A percentile compares a stretch with the other conserved stretches of the same genome.
phyloP scores from a whole-genome alignment of 2,329 filamentous ascomycete genomes.

The Fusarium lyarnte region DNA sequence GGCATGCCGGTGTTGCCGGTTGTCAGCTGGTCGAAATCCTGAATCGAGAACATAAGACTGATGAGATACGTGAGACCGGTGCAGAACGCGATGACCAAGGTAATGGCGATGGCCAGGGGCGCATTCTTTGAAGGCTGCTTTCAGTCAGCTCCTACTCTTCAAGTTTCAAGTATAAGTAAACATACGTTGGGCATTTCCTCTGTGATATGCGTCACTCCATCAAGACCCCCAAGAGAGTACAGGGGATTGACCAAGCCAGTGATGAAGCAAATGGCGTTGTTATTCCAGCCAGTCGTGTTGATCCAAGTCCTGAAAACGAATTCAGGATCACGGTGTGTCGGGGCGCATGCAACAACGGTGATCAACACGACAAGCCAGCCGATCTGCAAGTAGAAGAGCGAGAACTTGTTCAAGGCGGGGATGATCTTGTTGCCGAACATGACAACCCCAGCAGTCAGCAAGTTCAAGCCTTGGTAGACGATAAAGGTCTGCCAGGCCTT shows the following conservation, averaged over 20 bases:
- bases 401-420: not conserved
- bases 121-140: not conserved
- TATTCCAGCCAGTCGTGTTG: slow-evolving; percentile 1
- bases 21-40: not conserved
- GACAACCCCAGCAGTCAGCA: not conserved
- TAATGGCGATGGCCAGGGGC: not conserved
- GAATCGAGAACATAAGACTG: slow-evolving; percentile 1
- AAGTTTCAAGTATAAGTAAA: accelerated
- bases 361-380: not conserved
- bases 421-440: slow-evolving; percentile 5
- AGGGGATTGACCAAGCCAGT: not conserved
- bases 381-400: not conserved
- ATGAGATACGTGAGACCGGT: not conserved
- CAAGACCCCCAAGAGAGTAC: not conserved
- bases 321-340: not conserved
- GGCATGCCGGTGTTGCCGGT: not conserved
- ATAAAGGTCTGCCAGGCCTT: slow-evolving; percentile 7
- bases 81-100: not conserved
- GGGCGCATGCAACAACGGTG: not conserved
- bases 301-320: slow-evolving; percentile 20
- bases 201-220: slow-evolving; percentile 2
- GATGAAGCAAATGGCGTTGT: slow-evolving; percentile 1
- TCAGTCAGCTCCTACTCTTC: accelerated
- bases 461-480: not conserved
- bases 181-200: slow-evolving; percentile 19